Base-by-base conservation (phyloP, 1,284 basidiomycete species). In the Boletus subluridellus region DNA sequence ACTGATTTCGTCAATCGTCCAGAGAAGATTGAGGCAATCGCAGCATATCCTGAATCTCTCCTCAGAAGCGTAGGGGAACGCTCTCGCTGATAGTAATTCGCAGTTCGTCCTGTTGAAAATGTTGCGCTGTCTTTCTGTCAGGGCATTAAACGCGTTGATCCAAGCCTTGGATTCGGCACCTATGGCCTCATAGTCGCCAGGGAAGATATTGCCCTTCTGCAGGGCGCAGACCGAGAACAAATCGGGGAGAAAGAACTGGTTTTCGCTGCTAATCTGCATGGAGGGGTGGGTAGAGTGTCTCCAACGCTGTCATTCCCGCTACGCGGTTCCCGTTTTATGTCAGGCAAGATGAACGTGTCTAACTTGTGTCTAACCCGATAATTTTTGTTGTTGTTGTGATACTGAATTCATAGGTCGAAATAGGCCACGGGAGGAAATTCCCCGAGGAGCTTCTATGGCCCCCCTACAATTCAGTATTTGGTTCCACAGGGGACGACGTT, bases 1-100 rank as follows among this genome's bases (percentile, higher is more conserved):
- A 66, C 83, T 87, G 60, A 87, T 77, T 69, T 88, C 86, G 67
- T 89, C 87, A 55, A 87, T 76, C 46, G 85, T 83, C 70, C 87
- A 88, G 24, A 89, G 78, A 21, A 85, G 74, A 63, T 87, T 86
- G 63, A 87, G 77, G 63, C 86, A 85, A 71, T 88, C 86, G 64
- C 83, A 85, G 46, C 77, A 79, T 0, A 80, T 84, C 53, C 85
- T 78, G 59, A 87, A 82, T 65, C 81, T 76, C 55, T 85, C 82
- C 59, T 78, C 77, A 32, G 78, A 81, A 52, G 83, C 80, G 65
- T 84, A 85, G 5, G 82, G 79, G 66, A 85, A 89, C 5, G 78
- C 81, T 66, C 82, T 82, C 6, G 85, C 82, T 60, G 83, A 83
- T 34, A 89, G 77, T 8, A 87, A 78, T 63, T 85, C 84, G 65